Conservation (phyloP, 2,329 filamentous ascomycete genomes). For the Aspergillus quadrilineatus region DNA sequence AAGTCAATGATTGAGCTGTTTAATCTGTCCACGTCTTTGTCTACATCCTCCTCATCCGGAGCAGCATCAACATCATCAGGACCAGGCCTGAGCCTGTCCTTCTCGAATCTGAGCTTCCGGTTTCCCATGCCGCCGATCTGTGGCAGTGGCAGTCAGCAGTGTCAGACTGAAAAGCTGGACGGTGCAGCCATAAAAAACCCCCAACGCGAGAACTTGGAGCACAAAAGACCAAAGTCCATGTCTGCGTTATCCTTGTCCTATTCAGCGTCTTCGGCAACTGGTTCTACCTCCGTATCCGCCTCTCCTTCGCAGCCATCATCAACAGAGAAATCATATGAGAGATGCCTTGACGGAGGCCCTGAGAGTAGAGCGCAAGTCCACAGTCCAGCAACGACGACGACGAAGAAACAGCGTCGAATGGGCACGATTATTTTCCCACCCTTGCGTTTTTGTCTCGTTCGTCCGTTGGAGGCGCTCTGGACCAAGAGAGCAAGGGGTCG, state of each 20-base stretch:
- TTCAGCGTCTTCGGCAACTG: not conserved
- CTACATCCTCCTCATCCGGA: not conserved
- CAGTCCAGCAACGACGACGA: not conserved
- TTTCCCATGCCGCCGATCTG: constrained; percentile 7
- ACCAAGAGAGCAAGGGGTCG: not conserved
- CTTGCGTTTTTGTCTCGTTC: not conserved
- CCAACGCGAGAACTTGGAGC: not conserved
- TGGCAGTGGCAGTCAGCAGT: not conserved
- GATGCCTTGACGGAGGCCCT: not conserved
- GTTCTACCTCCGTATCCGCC: not conserved
- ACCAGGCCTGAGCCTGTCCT: constrained; percentile 8
- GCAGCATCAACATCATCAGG: not conserved
- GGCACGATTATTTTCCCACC: constrained; percentile 14
- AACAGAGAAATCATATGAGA: not conserved
- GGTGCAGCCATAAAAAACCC: not conserved
- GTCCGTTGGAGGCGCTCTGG: not conserved
- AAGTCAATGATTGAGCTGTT: constrained; percentile 25
- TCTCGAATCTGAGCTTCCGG: constrained; percentile 9
- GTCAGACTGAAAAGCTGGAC: not conserved
- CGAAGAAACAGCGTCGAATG: constrained; percentile 18
- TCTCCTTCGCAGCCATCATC: not conserved
- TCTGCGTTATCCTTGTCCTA: not conserved
- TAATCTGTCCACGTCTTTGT: constrained; percentile 14
- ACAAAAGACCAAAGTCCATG: constrained; percentile 2
- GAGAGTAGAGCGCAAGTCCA: not conserved